Evolutionary conservation across 371 early-diverging fungal genomes (phyloP).

Genomic region (Rhizopus microsporus): DNA sequence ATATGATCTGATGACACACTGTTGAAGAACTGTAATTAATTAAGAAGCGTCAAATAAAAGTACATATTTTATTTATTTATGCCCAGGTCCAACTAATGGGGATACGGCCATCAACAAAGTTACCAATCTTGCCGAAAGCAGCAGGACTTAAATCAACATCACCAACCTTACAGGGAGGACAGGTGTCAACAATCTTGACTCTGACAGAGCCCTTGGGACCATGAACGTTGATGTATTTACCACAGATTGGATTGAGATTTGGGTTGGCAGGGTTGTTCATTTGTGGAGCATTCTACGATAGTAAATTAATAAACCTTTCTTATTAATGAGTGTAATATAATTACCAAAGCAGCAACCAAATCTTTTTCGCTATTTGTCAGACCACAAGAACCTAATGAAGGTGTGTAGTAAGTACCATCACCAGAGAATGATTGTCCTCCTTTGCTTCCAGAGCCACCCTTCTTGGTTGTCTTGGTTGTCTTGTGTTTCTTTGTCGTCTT

Average conservation of each 20-base stretch:
- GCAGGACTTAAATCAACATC: conserved; percentile 53
- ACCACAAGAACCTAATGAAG: conserved; percentile 45
- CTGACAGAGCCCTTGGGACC: conserved; percentile 43
- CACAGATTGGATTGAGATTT: conserved; percentile 40
- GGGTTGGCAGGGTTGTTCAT: conserved; percentile 43
- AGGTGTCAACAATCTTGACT: conserved; percentile 46
- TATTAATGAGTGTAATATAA: background rate
- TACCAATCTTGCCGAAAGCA: conserved; percentile 54
- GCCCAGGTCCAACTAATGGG: conserved; percentile 48
- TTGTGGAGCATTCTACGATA: conserved; percentile 42
- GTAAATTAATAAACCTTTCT: conserved; percentile 2
- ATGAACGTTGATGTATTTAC: conserved; percentile 30
- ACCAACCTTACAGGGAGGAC: conserved; percentile 29
- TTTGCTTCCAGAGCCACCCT: conserved; percentile 4
- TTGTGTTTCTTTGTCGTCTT: conserved; percentile 9
- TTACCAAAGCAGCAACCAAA: conserved; percentile 45
- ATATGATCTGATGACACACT: no score
- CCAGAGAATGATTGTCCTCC: conserved; percentile 20
- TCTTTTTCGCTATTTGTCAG: conserved; percentile 18
- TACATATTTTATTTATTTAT: conserved; percentile 4
- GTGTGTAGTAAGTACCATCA: conserved; percentile 40
- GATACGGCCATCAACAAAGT: conserved; percentile 45
- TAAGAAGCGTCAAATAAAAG: background rate
- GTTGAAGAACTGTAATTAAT: background rate
- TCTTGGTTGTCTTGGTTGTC: conserved; percentile 12